Base-by-base conservation (phyloP, 306 rosid species). In the Dalbergia cochinchinensis region DNA sequence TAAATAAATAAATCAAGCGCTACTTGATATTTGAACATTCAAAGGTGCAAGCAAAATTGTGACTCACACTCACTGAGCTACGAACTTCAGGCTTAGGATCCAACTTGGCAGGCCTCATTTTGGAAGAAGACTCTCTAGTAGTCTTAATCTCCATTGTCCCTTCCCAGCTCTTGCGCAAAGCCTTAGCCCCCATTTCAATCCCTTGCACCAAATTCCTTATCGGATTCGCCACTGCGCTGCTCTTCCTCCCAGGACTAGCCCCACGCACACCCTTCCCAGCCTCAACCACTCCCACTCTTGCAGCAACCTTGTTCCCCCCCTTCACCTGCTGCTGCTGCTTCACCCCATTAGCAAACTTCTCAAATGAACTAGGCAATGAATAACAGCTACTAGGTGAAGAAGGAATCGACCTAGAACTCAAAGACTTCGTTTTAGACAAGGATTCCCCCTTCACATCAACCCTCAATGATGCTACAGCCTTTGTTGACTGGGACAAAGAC, bases 141-240 rank as follows among this genome's bases (percentile, higher is more conserved):
- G 74, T 78, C 87, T 85, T 93, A 34, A 86, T 73, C 78, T 96
- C 99, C 89, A 90, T 80, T 76, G 42, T 93, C 79, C 97, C 99
- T 91, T 96, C 99, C 99, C 99, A 96, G 78, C 99, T 93, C 89
- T 91, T 93, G 16, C 99, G 82, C 74, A 96, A 73, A 77, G 96
- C 97, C 91, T 96, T 96, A 62, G 93, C 87, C 55, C 98, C 98
- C 60, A 89, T 7, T 76, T 88, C 99, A 88, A 93, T 83, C 34
- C 98, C 97, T 71, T 90, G 97, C 74, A 85, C 90, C 67, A 88
- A 88, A 87, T 81, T 91, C 58, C 79, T 91, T 15, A 93, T 82
- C 7, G 94, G 96, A 86, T 84, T 91, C 62, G 83, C 97, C 31
- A 67, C 42, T 0, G 54, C 83, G 14, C 18, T 4, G 54, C 65